Evolutionary conservation across 2,329 filamentous ascomycete species (phyloP), one percentile per base, ranked within the genome.

Genomic region (Magnaporthiopsis incrustans): DNA sequence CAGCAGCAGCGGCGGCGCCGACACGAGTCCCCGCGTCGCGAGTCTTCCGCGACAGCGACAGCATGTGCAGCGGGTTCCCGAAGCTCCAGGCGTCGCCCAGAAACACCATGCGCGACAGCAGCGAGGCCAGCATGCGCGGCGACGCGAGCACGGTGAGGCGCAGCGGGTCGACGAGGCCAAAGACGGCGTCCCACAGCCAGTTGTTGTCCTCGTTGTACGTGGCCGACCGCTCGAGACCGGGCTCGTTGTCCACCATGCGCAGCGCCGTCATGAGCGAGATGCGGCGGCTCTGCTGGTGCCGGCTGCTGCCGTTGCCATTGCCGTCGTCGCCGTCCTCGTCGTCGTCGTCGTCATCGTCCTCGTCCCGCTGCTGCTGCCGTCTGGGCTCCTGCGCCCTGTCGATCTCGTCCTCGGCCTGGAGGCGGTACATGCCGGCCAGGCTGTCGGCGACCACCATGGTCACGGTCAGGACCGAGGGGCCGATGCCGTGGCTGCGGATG

Each of bases 31-130:
- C 22, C 44, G 18, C 44, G 44, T n/a, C 44, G 44, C 18, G 18
- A 2, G 22, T 6, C 38, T 44, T 44, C 15, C 44, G 72, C 2
- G 79, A 78, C 1, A 82, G 69, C 0, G 80, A 81, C 8, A 91
- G 72, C 57, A 88, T 80, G 68, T 91, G 88, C 63, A 84, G 82
- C 8, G 81, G 80, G 66, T 85, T 84, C 64, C 85, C 80, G 68
- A 90, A 90, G 30, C 82, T 82, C 86, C 86, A 89, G 6, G 78
- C 77, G 69, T 89, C 84, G 12, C 78, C 78, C 56, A 84, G 77
- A 61, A 83, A 81, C 33, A 89, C 77, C 65, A 78, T 79, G 6
- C 82, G 82, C 25, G 83, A 83, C 5, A 89, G 75, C 61, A 91
- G 76, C 0, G 80, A 80, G 1, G 87, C 85, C 10, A 92, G 77